Base-by-base conservation (phyloP, 140 eudicot species). In the Cichorium intybus region DNA sequence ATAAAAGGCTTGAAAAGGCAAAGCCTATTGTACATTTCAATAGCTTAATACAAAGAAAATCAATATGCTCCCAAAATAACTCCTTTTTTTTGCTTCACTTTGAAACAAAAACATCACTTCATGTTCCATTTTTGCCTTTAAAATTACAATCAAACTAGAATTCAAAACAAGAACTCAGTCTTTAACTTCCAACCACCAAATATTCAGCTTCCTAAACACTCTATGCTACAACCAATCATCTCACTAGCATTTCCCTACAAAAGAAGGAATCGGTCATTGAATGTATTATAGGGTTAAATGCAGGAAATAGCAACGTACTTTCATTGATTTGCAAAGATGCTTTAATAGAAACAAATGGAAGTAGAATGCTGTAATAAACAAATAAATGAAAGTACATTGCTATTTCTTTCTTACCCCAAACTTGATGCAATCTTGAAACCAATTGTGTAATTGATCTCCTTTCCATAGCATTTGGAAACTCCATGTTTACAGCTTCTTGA, bases 401-500 rank as follows among this genome's bases (percentile, higher is more conserved):
- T n/a, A n/a, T n/a, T 37, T 7, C 54, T 45, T 69, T 24, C 78
- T 80, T 59, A 87, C 97, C 96, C 97, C 96, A 91, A 33, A 79
- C 78, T 62, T 87, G 96, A 52, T 76, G 90, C 80, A 91, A 59
- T 50, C 80, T 74, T 78, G 80, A 80, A 35, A 80, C 95, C 22
- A 87, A 66, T 54, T 87, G 84, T 24, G 75, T 69, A 16, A 82
- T 18, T 41, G 82, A 80, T 79, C 87, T 84, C 70, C 91, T 82
- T 59, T 87, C 95, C 33, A 83, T 57, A 23, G 86, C 81, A 81
- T 65, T 81, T 21, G 87, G 80, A 54, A 82, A 79, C 34, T 78
- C 94, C 69, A 76, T 63, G 60, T 80, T 79, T 51, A 76, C 81
- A 20, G 82, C 87, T 79, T 85, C 88, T 68, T 87, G 85, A 58